Percentiles rank a stretch among this genome's conserved stretches.
These are phyloP conservation scores for Croton laevigatus DNA, from an alignment of 441 rosid genomes.

Conservation along the genomic window DNA sequence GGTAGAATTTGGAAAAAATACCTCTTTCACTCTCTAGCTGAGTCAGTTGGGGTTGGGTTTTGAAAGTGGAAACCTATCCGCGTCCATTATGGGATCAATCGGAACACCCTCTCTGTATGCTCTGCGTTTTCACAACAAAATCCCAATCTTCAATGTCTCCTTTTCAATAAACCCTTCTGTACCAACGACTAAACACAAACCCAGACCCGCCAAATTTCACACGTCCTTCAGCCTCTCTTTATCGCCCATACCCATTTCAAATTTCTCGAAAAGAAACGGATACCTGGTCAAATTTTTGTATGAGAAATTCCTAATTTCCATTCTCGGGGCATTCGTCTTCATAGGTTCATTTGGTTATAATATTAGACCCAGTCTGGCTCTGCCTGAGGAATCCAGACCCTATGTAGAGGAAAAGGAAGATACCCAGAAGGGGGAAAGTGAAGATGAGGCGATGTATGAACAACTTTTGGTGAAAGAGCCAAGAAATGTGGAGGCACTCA, in stretches of 20 bases:
- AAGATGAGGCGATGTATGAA: slow-evolving; percentile 56
- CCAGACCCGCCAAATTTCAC: slow-evolving; percentile 26
- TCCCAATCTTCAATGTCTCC: slow-evolving; percentile 10
- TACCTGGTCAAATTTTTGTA: slow-evolving; percentile 25
- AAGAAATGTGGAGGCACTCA: slow-evolving; percentile 61
- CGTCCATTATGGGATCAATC: slow-evolving; percentile 28
- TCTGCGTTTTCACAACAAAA: slow-evolving; percentile 15
- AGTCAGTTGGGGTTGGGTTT: not conserved
- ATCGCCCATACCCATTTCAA: slow-evolving; percentile 21
- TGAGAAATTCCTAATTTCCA: slow-evolving; percentile 39
- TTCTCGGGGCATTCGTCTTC: slow-evolving; percentile 57
- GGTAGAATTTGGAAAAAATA: too few species aligned
- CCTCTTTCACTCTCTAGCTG: too few species aligned
- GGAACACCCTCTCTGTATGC: slow-evolving; percentile 17
- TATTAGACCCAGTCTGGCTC: slow-evolving; percentile 45
- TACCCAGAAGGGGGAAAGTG: slow-evolving; percentile 37
- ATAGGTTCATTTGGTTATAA: slow-evolving; percentile 42
- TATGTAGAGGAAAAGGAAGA: slow-evolving; percentile 26
- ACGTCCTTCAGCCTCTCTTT: slow-evolving; percentile 27
- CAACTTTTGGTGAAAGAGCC: slow-evolving; percentile 69
- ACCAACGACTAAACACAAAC: slow-evolving; percentile 12
- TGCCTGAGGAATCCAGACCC: slow-evolving; percentile 27
- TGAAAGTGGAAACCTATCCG: not conserved
- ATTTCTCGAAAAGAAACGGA: slow-evolving; percentile 17
- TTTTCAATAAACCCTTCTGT: slow-evolving; percentile 15